Conservation (phyloP, 306 rosid species). For the Medicago arabica region DNA sequence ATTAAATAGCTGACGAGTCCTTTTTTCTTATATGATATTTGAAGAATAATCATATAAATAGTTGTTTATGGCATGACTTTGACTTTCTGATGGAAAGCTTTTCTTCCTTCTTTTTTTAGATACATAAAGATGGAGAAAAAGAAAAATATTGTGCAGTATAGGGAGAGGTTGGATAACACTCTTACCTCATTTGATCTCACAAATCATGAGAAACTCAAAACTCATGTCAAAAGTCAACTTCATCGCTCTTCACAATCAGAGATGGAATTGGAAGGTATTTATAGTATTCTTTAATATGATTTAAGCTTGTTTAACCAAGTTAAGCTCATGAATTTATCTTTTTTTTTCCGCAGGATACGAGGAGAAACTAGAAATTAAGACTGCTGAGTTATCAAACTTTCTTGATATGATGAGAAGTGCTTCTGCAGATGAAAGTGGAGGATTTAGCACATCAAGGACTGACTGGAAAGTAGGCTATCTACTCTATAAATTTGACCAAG, state of each 20-base stretch:
- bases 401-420: slow-evolving; percentile 90
- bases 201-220: slow-evolving; percentile 54
- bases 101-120: slow-evolving; percentile 40
- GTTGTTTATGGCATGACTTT: slow-evolving; percentile 3
- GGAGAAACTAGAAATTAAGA: slow-evolving; percentile 60
- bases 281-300: slow-evolving; percentile 2
- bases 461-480: slow-evolving; percentile 86
- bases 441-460: slow-evolving; percentile 47
- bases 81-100: slow-evolving; percentile 43
- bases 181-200: slow-evolving; percentile 75
- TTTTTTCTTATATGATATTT: slow-evolving; percentile 28
- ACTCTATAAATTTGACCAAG: slow-evolving; percentile 17
- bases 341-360: slow-evolving; percentile 51
- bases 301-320: slow-evolving; percentile 21
- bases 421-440: slow-evolving; percentile 49
- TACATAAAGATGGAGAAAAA: slow-evolving; percentile 64
- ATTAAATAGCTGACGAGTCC: not conserved
- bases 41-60: slow-evolving; percentile 38
- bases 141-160: slow-evolving; percentile 66
- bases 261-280: slow-evolving; percentile 59
- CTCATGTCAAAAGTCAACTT: slow-evolving; percentile 72
- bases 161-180: slow-evolving; percentile 83
- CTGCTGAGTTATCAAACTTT: slow-evolving; percentile 69
- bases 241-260: slow-evolving; percentile 47
- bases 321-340: not conserved